phyloP scores from a whole-genome alignment of 495 filamentous ascomycete species.

The Penicillium paxilli region DNA sequence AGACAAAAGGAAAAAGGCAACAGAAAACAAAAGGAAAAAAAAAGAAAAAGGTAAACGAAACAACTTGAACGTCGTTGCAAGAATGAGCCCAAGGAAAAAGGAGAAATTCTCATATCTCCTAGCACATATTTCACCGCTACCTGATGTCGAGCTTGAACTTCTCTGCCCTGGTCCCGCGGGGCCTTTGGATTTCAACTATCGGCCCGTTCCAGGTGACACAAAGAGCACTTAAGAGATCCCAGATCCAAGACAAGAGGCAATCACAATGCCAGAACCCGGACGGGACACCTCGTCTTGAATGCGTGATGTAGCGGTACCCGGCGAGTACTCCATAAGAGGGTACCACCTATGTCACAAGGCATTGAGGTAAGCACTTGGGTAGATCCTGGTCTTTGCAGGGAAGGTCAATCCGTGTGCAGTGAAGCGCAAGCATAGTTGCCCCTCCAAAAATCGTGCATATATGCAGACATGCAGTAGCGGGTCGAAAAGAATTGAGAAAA shows the following conservation, averaged over 20 bases:
- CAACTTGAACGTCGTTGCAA: no score
- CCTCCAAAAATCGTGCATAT: not conserved
- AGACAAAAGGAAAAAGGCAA: not conserved
- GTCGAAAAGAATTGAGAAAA: not conserved
- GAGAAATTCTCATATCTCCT: not conserved
- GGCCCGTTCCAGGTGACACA: conserved; percentile 16
- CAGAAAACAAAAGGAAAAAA: not conserved
- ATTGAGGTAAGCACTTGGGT: not conserved
- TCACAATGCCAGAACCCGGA: not conserved
- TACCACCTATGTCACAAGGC: not conserved
- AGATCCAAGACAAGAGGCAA: not conserved
- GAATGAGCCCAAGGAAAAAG: not conserved
- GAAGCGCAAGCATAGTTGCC: not conserved
- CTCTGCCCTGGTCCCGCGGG: not conserved
- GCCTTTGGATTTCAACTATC: not conserved
- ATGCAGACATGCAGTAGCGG: not conserved
- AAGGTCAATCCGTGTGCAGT: not conserved
- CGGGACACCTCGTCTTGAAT: not conserved
- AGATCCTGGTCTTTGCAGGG: not conserved
- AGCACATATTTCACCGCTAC: conserved; percentile 5
- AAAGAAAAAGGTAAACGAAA: not conserved
- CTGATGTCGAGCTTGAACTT: not conserved
- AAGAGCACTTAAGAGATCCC: not conserved
- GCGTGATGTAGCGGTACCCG: not conserved
- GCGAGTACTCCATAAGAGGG: not conserved